Evolutionary conservation across 768 basidiomycete genomes (phyloP).

Genomic region (Sarcomyxa edulis): DNA sequence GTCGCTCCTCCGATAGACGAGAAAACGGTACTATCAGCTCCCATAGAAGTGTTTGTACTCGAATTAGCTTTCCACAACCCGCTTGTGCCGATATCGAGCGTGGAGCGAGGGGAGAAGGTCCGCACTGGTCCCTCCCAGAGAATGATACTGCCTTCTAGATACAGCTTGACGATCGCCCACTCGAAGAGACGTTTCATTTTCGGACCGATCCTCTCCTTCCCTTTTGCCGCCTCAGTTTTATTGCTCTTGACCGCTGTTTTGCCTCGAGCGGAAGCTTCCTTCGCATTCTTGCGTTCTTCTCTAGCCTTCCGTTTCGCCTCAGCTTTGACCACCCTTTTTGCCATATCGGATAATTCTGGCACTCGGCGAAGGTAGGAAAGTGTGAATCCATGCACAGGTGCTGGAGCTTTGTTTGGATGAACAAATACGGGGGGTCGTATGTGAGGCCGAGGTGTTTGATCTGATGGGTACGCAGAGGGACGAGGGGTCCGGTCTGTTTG

Average conservation of each 20-base stretch:
- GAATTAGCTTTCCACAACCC: constrained; percentile 46
- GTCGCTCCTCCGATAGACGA: constrained; percentile 10
- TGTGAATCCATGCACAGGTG: constrained; percentile 47
- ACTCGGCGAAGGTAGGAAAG: constrained; percentile 74
- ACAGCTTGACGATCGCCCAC: constrained; percentile 57
- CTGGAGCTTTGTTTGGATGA: neutral
- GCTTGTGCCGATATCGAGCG: constrained; percentile 18
- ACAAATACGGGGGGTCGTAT: constrained; percentile 9
- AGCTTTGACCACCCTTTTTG: constrained; percentile 57
- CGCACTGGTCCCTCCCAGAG: constrained; percentile 64
- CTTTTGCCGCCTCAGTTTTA: constrained; percentile 4
- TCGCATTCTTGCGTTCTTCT: constrained; percentile 39
- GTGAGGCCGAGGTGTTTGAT: constrained; percentile 22
- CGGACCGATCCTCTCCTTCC: constrained; percentile 20
- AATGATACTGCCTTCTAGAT: constrained; percentile 69
- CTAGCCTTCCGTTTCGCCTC: constrained; percentile 51
- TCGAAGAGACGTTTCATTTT: constrained; percentile 68
- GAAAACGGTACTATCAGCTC: constrained; percentile 25
- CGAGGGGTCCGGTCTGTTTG: constrained; percentile 20
- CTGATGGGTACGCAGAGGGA: constrained; percentile 1
- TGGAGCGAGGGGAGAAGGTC: constrained; percentile 18
- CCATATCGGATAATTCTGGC: constrained; percentile 63
- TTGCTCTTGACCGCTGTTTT: neutral
- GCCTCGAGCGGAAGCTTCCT: constrained; percentile 15
- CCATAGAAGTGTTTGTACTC: constrained; percentile 18